Conservation (phyloP, 2,329 filamentous ascomycete species). For the Nothophaeocryptopus gaeumannii region DNA sequence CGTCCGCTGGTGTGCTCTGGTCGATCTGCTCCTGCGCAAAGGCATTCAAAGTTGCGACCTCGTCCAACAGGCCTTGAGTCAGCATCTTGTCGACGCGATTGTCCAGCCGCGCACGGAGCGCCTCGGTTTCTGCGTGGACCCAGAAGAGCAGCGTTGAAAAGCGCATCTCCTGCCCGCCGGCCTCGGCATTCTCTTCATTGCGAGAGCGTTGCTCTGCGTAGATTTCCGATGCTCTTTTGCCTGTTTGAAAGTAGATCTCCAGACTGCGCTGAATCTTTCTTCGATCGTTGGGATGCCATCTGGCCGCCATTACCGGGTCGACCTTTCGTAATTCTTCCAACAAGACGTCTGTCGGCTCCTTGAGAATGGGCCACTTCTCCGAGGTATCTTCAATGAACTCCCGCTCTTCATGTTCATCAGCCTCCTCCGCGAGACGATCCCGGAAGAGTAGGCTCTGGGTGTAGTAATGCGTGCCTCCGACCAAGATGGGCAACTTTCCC, state of each 20-base stretch:
- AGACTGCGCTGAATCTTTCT: conserved; percentile 87
- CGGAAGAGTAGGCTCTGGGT: conserved; percentile 83
- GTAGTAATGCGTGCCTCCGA: conserved; percentile 95
- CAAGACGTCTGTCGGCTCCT: conserved; percentile 68
- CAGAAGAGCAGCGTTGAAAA: conserved; percentile 73
- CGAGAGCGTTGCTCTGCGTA: conserved; percentile 68
- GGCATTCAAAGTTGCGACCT: conserved; percentile 55
- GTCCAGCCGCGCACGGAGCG: conserved; percentile 69
- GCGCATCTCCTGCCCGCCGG: conserved; percentile 36
- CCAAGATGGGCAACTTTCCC: conserved; percentile 81
- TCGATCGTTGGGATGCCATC: conserved; percentile 91
- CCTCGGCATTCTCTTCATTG: conserved; percentile 17
- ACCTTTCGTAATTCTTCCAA: conserved; percentile 71
- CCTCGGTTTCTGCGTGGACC: conserved; percentile 72
- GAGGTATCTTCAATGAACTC: conserved; percentile 31
- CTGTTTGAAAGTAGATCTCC: conserved; percentile 83
- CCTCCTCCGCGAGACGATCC: conserved; percentile 59
- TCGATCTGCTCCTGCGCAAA: conserved; percentile 44
- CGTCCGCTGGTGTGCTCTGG: conserved; percentile 59
- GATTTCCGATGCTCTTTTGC: conserved; percentile 76
- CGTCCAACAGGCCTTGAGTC: conserved; percentile 59
- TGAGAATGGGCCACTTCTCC: conserved; percentile 64
- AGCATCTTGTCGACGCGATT: conserved; percentile 82
- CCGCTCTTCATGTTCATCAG: conserved; percentile 33
- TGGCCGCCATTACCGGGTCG: conserved; percentile 82